A percentile compares a stretch with the other conserved stretches of the same genome.
phyloP scores from a whole-genome alignment of 2,329 filamentous ascomycete species.

The Ilyonectria mors-panacis region DNA sequence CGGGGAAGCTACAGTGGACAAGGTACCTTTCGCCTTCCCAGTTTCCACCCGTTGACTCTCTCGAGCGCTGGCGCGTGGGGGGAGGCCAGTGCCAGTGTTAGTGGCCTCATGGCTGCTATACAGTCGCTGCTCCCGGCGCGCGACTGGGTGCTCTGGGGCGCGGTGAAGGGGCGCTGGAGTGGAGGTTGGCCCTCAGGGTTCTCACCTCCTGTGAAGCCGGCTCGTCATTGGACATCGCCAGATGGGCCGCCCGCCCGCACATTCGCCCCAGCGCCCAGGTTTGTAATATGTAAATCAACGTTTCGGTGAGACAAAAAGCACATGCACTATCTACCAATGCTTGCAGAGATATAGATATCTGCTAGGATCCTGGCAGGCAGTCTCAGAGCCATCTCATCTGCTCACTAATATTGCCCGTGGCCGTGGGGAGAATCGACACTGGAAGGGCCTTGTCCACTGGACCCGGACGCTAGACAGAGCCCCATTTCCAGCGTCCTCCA shows the following conservation, averaged over 20 bases:
- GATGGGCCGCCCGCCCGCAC: constrained; percentile 12
- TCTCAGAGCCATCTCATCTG: not conserved
- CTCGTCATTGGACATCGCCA: constrained; percentile 38
- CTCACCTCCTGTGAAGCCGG: constrained; percentile 38
- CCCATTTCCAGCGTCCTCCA: not conserved
- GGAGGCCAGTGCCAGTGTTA: constrained; percentile 18
- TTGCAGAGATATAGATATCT: not conserved
- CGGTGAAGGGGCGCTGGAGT: constrained; percentile 27
- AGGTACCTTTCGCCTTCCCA: constrained; percentile 13
- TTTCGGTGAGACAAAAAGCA: constrained; percentile 18
- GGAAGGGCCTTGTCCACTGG: not conserved
- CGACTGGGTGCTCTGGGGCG: constrained; percentile 6
- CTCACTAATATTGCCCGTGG: not conserved
- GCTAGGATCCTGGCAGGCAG: not conserved
- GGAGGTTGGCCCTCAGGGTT: constrained; percentile 48
- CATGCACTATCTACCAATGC: not conserved
- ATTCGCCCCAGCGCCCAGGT: constrained; percentile 27
- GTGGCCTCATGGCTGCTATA: constrained; percentile 19
- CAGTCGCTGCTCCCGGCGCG: constrained; percentile 3
- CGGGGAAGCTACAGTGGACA: constrained; percentile 20
- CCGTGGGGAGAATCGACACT: not conserved
- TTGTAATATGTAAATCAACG: not conserved
- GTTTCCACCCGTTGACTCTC: not conserved
- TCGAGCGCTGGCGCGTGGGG: constrained; percentile 20
- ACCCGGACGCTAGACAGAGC: not conserved